Conservation (phyloP, 306 rosid species). For the Cicer pinnatifidum region DNA sequence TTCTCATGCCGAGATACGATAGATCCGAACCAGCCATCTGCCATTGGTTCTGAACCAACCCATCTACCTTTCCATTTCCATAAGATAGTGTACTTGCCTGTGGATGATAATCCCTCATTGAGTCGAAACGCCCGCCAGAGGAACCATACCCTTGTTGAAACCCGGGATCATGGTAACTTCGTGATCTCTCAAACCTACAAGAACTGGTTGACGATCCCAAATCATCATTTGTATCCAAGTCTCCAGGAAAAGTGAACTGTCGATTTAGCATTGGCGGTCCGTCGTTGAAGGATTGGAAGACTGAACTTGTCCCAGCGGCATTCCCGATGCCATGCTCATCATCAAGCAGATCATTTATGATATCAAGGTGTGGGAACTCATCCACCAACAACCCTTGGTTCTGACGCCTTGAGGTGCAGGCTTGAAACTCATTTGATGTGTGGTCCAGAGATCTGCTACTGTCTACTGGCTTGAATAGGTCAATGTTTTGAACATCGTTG, state of each 20-base stretch:
- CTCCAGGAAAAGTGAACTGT: slow-evolving; percentile 83
- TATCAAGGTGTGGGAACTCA: slow-evolving; percentile 95
- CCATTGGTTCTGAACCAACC: slow-evolving; percentile 77
- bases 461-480: slow-evolving; percentile 58
- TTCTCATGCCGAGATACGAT: slow-evolving; percentile 68
- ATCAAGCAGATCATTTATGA: slow-evolving; percentile 93
- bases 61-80: slow-evolving; percentile 76
- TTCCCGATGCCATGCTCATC: slow-evolving; percentile 71
- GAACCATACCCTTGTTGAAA: slow-evolving; percentile 63
- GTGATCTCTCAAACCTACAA: slow-evolving; percentile 83
- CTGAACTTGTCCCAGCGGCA: slow-evolving; percentile 53
- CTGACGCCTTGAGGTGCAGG: slow-evolving; percentile 72
- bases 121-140: slow-evolving; percentile 59
- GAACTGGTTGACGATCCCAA: slow-evolving; percentile 73
- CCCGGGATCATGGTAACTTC: slow-evolving; percentile 77
- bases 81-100: slow-evolving; percentile 60
- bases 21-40: slow-evolving; percentile 67
- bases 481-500: slow-evolving; percentile 60
- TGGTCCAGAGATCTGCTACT: slow-evolving; percentile 60
- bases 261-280: slow-evolving; percentile 67
- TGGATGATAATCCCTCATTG: slow-evolving; percentile 61
- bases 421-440: slow-evolving; percentile 54
- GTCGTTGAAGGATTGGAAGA: slow-evolving; percentile 53
- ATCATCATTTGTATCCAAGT: slow-evolving; percentile 57
- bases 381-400: slow-evolving; percentile 73